A percentile compares a stretch with the other conserved stretches of the same genome.
Evolutionary conservation across 2,329 filamentous ascomycete genomes (phyloP).

Genomic region (Magnaporthiopsis rhizophila): DNA sequence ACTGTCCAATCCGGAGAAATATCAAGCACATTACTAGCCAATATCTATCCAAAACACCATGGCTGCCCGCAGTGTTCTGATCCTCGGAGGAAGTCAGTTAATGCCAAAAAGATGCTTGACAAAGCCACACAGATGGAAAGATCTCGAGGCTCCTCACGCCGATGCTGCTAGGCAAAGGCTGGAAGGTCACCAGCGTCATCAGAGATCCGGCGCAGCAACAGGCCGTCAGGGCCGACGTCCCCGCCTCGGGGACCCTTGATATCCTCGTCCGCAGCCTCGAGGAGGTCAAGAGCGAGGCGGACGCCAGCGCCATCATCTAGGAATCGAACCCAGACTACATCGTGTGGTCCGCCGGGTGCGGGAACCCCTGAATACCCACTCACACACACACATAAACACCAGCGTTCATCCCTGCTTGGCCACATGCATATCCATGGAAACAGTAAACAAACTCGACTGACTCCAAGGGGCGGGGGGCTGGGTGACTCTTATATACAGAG

Average conservation of each 20-base stretch:
- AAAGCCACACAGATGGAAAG: conserved; percentile 49
- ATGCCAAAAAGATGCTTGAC: background rate
- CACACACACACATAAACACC: no score
- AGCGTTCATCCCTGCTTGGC: background rate
- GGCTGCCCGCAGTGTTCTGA: conserved; percentile 4
- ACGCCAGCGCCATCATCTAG: conserved; percentile 55
- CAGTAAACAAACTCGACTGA: background rate
- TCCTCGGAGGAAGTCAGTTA: conserved; percentile 5
- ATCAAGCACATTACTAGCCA: no score
- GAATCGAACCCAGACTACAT: conserved; percentile 57
- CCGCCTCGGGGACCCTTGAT: conserved; percentile 54
- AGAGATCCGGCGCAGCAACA: conserved; percentile 60
- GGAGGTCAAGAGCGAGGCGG: conserved; percentile 54
- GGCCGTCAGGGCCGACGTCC: conserved; percentile 52
- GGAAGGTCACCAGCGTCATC: conserved; percentile 73
- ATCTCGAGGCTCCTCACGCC: conserved; percentile 68
- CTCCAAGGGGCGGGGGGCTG: conserved; percentile 21
- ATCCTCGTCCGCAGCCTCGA: conserved; percentile 66
- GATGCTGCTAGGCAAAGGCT: conserved; percentile 63
- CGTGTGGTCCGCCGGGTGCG: conserved; percentile 57
- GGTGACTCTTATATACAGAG: conserved; percentile 20
- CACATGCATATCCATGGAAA: background rate
- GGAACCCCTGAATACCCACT: background rate
- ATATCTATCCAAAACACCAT: background rate
- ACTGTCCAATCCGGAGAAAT: no score